Conservation (phyloP, 805 yeast genomes). For the Starmerella potacharoeniae region DNA sequence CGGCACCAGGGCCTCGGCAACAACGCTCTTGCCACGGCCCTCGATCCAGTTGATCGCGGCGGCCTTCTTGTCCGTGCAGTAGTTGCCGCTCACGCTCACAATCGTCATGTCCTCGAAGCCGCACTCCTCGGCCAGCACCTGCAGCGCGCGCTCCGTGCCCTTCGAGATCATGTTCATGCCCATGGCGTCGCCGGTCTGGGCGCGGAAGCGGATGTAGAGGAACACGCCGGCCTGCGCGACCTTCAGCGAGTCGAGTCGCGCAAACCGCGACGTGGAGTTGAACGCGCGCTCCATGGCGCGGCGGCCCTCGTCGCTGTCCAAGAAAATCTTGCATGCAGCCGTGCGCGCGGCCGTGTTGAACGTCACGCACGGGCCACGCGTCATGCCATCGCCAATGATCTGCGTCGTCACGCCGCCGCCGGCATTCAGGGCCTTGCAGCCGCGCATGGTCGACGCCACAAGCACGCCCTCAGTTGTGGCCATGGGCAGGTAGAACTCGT, state of each 20-base stretch:
- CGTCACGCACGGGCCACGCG: conserved; percentile 96
- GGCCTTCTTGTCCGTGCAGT: conserved; percentile 94
- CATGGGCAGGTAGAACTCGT: conserved; percentile 87
- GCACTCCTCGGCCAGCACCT: conserved; percentile 71
- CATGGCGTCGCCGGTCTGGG: conserved; percentile 99
- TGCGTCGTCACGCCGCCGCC: conserved; percentile 96
- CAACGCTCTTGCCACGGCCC: conserved; percentile 97
- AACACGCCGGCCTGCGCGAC: conserved; percentile 91
- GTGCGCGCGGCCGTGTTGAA: conserved; percentile 77
- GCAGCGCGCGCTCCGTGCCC: conserved; percentile 84
- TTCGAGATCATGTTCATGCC: conserved; percentile 99
- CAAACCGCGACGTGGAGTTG: conserved; percentile 94
- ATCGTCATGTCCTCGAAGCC: conserved; percentile 93
- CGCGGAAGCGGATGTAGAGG: conserved; percentile 81
- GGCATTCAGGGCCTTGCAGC: conserved; percentile 93
- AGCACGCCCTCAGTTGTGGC: conserved; percentile 99
- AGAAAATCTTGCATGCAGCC: conserved; percentile 90
- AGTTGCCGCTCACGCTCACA: conserved; percentile 90
- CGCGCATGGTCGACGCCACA: conserved; percentile 97
- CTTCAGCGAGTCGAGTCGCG: conserved; percentile 79
- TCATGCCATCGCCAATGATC: conserved; percentile 93
- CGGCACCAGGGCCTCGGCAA: conserved; percentile 90
- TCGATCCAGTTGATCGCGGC: conserved; percentile 99
- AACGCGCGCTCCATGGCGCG: conserved; percentile 71
- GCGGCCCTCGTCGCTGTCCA: conserved; percentile 92